Base-by-base conservation (phyloP, 2,329 filamentous ascomycete species). In the Talaromyces sp. region DNA sequence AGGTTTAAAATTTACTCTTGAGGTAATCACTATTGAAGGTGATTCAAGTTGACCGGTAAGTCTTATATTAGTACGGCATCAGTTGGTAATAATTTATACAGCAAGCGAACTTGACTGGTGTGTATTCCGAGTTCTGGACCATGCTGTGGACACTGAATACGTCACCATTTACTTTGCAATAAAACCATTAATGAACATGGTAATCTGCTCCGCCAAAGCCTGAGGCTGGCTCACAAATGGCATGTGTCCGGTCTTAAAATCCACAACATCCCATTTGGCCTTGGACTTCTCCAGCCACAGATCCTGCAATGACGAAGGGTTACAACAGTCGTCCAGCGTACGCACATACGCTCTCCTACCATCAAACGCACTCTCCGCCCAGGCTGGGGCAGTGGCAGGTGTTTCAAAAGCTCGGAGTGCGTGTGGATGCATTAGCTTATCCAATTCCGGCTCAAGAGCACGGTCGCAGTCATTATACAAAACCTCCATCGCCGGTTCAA, bases 321-420 rank as follows among this genome's bases (percentile, higher is more conserved):
- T 53, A 21, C 51, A 53, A 32, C 51, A 53, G 51, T 53, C 51
- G 27, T 53, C 51, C 27, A 53, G 26, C 10, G 51, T 31, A n/a
- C 51, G 51, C 27, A 53, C 51, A 32, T 53, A 53, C 27, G 51
- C 51, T 31, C 51, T 31, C 27, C 51, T 31, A 32, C 51, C 51
- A 53, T 53, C 51, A 53, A 53, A 53, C 51, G 51, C 26, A 53
- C 51, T 53, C 26, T 53, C 51, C 14, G 51, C 51, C 51, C 51
- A 53, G 51, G 51, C 51, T 11, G 51, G 51, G 27, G 51, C 27
- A 9, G 51, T 53, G 24, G 51, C 27, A 11, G 51, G 51, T 19
- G 51, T 53, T 32, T 53, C 51, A 32, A 53, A 53, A 9, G 51
- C 51, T 31, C 8, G 27, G 51, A 53, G 51, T 32, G 2, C 51